These are phyloP conservation scores for Flammula alnicola DNA, from an alignment of 1,284 basidiomycete genomes.

Conservation along the genomic window DNA sequence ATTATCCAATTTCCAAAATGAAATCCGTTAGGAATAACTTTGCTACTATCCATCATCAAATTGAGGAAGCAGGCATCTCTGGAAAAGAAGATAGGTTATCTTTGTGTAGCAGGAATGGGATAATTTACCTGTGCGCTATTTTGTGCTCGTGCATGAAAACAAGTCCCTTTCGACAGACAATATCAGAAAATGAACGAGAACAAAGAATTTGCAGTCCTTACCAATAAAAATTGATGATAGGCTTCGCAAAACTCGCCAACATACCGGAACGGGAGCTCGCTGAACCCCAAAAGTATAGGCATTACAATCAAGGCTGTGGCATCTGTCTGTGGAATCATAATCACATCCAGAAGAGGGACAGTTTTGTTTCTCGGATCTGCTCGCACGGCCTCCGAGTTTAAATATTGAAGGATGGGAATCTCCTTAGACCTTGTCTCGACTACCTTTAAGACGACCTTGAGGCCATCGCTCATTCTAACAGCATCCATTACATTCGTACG, in stretches of 20 bases:
- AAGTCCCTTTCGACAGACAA: not conserved
- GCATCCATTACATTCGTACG: conserved; percentile 3
- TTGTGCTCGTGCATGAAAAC: not conserved
- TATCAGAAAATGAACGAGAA: not conserved
- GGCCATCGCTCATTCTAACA: conserved; percentile 5
- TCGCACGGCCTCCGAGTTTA: not conserved
- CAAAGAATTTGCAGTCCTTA: not conserved
- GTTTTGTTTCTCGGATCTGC: conserved; percentile 1
- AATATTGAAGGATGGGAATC: not conserved
- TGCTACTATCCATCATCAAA: conserved; percentile 2
- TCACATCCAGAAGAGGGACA: conserved; percentile 1
- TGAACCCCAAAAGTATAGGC: conserved; percentile 3
- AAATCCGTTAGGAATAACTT: conserved; percentile 4
- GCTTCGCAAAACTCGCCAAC: conserved; percentile 1
- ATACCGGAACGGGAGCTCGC: not conserved
- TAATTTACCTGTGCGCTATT: not conserved
- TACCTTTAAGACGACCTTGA: conserved; percentile 1
- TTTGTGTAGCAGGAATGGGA: not conserved
- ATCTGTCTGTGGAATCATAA: not conserved
- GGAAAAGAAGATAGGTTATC: not conserved
- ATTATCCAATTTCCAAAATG: not conserved
- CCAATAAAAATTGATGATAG: not conserved
- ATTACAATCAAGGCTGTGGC: conserved; percentile 1
- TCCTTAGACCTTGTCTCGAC: not conserved
- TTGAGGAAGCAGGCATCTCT: conserved; percentile 11